Conservation (phyloP, 352 stramenopile genomes). For the Phytophthora kernoviae region DNA sequence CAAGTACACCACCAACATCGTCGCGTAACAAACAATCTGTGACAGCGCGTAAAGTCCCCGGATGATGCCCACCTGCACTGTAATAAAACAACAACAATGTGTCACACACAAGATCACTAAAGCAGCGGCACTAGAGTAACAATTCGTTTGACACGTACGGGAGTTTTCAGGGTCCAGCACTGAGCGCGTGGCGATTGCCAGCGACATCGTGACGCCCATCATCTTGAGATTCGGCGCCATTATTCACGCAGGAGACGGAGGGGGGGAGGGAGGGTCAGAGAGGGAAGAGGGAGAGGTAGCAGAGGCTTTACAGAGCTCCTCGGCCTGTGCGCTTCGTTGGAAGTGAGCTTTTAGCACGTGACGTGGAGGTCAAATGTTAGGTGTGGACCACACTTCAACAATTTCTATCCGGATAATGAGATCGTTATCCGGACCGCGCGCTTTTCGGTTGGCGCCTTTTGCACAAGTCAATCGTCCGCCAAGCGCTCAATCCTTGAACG, state of each 20-base stretch:
- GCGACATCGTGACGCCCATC: constrained; percentile 71
- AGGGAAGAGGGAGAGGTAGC: background rate
- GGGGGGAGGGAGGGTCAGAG: constrained; percentile 3
- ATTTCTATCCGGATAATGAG: too few relatives aligned
- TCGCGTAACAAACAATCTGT: constrained; percentile 69
- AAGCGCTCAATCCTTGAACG: too few relatives aligned
- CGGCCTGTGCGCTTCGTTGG: too few relatives aligned
- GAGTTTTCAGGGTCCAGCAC: constrained; percentile 68
- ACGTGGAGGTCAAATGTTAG: too few relatives aligned
- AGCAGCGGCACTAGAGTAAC: background rate
- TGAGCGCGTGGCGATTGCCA: constrained; percentile 68
- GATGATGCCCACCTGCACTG: constrained; percentile 65
- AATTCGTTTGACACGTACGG: constrained; percentile 52
- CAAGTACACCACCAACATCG: constrained; percentile 65
- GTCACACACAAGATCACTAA: background rate
- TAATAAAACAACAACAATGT: constrained; percentile 4
- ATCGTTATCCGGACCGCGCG: too few relatives aligned
- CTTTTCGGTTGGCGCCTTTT: too few relatives aligned
- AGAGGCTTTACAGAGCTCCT: constrained; percentile 10
- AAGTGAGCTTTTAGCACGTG: too few relatives aligned
- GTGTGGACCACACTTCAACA: too few relatives aligned
- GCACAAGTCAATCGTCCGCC: too few relatives aligned
- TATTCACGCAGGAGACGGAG: background rate
- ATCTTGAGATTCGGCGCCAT: constrained; percentile 85
- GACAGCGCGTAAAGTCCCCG: constrained; percentile 63